phyloP scores from a whole-genome alignment of 176 grass and related monocot species.

The Dendrocalamus sinicus region DNA sequence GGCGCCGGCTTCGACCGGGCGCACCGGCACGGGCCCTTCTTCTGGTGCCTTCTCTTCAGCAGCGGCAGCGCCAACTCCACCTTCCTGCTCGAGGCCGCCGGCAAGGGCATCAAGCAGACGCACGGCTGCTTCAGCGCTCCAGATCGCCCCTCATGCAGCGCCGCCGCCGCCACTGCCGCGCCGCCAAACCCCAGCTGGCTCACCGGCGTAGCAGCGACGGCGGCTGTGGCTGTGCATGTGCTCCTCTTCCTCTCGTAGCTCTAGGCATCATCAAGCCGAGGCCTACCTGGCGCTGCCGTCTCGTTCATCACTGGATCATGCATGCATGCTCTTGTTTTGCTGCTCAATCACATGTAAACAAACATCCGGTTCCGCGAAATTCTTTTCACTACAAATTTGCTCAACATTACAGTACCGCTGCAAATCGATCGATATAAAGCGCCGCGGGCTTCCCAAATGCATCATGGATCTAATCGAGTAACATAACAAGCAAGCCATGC shows the following conservation, averaged over 20 bases:
- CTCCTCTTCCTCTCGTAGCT: neutral
- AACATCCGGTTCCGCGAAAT: neutral
- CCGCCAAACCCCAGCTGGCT: neutral
- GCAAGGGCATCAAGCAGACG: constrained; percentile 66
- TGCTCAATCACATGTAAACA: neutral
- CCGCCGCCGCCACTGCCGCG: neutral
- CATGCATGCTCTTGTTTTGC: neutral
- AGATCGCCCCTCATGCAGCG: constrained; percentile 50
- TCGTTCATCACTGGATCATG: neutral
- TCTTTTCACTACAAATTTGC: neutral
- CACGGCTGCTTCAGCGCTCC: constrained; percentile 78
- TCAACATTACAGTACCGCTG: neutral
- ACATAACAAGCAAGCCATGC: neutral
- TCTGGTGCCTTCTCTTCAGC: constrained; percentile 91
- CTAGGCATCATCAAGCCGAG: neutral
- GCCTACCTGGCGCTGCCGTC: neutral
- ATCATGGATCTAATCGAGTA: neutral
- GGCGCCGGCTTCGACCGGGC: constrained; percentile 64
- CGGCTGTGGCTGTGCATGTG: neutral
- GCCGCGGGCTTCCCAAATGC: neutral
- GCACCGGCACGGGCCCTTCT: constrained; percentile 63
- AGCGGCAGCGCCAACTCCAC: constrained; percentile 63
- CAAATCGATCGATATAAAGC: neutral
- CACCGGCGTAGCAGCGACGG: neutral
- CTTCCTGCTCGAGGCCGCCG: constrained; percentile 74